phyloP scores from a whole-genome alignment of 257 asterid genomes.

The Solanum clarkiae region DNA sequence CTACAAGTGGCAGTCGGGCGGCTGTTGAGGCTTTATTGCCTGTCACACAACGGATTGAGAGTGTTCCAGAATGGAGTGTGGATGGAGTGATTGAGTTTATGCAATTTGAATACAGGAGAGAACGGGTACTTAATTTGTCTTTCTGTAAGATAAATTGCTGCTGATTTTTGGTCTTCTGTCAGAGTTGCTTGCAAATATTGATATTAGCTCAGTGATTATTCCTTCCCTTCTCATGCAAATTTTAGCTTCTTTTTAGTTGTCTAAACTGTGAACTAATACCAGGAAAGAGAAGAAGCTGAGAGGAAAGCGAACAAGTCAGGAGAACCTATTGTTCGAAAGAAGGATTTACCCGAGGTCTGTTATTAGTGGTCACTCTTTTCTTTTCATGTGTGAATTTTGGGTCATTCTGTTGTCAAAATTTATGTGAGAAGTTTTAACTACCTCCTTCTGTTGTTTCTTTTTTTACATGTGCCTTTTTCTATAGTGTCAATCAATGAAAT shows the following conservation, averaged over 20 bases:
- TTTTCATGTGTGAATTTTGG: background rate
- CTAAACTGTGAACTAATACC: conserved; percentile 6
- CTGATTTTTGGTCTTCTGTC: background rate
- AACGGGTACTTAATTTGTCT: conserved; percentile 30
- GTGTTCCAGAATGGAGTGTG: conserved; percentile 57
- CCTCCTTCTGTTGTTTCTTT: background rate
- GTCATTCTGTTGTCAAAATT: background rate
- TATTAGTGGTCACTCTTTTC: background rate
- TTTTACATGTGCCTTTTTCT: background rate
- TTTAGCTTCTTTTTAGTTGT: background rate
- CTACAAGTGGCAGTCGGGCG: conserved; percentile 48
- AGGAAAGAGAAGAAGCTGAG: conserved; percentile 31
- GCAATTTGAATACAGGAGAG: conserved; percentile 37
- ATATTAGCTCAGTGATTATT: background rate
- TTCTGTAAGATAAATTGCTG: background rate
- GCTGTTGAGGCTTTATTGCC: conserved; percentile 75
- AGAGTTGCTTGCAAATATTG: background rate
- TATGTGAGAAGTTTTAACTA: background rate
- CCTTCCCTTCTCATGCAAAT: background rate
- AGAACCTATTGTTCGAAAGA: conserved; percentile 23
- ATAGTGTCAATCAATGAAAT: background rate
- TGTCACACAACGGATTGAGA: conserved; percentile 32
- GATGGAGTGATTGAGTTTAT: conserved; percentile 59
- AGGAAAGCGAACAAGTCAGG: conserved; percentile 24
- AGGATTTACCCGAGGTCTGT: conserved; percentile 59